phyloP scores from a whole-genome alignment of 164 flowering plant species.

The Dillenia suffruticosa region DNA sequence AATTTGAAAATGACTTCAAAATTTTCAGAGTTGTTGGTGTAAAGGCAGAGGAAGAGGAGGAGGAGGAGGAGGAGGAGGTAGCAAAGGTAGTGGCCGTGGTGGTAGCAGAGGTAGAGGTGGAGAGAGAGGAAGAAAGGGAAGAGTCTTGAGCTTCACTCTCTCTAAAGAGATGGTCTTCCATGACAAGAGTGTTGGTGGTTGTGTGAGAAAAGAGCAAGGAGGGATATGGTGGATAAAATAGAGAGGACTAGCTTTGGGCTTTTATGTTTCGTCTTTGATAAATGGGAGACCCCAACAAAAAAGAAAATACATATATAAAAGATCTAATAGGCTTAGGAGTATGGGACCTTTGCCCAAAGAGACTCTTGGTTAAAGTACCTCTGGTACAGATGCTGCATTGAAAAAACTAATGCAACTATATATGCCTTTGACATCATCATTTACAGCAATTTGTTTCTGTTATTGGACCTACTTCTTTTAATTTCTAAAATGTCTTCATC shows the following conservation, averaged over 20 bases:
- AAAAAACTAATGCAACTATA: too few relatives aligned
- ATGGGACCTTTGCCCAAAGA: too few relatives aligned
- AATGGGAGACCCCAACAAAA: too few relatives aligned
- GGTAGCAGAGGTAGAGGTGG: constrained; percentile 1
- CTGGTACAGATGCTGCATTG: too few relatives aligned
- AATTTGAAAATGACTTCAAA: too few relatives aligned
- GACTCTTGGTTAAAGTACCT: too few relatives aligned
- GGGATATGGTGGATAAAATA: not conserved
- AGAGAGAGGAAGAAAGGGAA: constrained; percentile 8
- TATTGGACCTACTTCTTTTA: too few relatives aligned
- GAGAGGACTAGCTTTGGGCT: not conserved
- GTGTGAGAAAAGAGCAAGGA: not conserved
- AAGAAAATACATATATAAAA: too few relatives aligned
- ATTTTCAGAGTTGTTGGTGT: not conserved
- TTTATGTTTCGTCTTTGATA: not conserved
- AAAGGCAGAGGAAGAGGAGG: constrained; percentile 1
- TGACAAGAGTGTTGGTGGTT: not conserved
- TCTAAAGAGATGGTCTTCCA: constrained; percentile 11
- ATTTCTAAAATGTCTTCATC: too few relatives aligned
- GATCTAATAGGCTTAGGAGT: too few relatives aligned
- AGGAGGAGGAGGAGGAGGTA: constrained; percentile 2
- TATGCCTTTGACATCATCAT: too few relatives aligned
- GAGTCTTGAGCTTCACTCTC: constrained; percentile 3
- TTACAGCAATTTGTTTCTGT: too few relatives aligned
- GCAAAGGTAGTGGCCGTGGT: not conserved